Percentiles rank a stretch among this genome's conserved stretches.
These are phyloP conservation scores for Curvularia eragrostidis DNA, from an alignment of 2,329 filamentous ascomycete species.

Conservation along the genomic window DNA sequence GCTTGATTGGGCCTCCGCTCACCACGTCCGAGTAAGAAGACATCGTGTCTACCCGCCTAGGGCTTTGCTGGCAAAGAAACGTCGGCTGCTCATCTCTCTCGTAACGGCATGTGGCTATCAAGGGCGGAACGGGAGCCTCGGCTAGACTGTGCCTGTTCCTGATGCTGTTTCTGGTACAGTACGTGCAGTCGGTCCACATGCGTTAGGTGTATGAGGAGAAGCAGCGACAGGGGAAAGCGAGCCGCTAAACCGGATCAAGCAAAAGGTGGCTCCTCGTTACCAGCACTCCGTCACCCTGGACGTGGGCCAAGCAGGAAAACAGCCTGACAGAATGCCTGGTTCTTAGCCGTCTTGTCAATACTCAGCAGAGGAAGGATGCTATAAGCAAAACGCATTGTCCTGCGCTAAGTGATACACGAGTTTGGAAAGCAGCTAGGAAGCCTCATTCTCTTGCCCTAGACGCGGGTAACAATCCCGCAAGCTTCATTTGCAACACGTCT, in stretches of 20 bases:
- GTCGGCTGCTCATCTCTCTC: neutral
- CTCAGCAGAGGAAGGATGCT: constrained; percentile 29
- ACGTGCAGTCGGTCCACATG: constrained; percentile 9
- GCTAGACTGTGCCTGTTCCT: constrained; percentile 7
- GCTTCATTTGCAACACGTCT: constrained; percentile 10
- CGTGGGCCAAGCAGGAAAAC: constrained; percentile 29
- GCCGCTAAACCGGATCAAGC: constrained; percentile 7
- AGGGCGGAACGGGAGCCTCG: constrained; percentile 14
- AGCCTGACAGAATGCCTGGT: constrained; percentile 33
- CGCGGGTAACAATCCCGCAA: neutral
- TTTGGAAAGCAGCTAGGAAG: constrained; percentile 20
- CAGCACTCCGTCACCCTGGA: constrained; percentile 13
- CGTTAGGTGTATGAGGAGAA: constrained; percentile 4
- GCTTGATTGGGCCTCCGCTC: constrained; percentile 22
- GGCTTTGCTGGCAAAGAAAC: neutral
- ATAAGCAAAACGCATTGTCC: constrained; percentile 20
- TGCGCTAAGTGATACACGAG: constrained; percentile 19
- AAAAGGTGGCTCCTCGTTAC: constrained; percentile 10
- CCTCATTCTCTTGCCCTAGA: constrained; percentile 21
- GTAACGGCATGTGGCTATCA: neutral
- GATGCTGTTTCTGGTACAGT: constrained; percentile 8
- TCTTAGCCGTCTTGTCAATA: constrained; percentile 20
- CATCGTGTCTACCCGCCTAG: constrained; percentile 6
- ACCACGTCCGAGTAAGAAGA: constrained; percentile 13
- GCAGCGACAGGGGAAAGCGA: constrained; percentile 10